Base-by-base conservation (phyloP, 805 yeast species). In the Candida ipomoeae region DNA sequence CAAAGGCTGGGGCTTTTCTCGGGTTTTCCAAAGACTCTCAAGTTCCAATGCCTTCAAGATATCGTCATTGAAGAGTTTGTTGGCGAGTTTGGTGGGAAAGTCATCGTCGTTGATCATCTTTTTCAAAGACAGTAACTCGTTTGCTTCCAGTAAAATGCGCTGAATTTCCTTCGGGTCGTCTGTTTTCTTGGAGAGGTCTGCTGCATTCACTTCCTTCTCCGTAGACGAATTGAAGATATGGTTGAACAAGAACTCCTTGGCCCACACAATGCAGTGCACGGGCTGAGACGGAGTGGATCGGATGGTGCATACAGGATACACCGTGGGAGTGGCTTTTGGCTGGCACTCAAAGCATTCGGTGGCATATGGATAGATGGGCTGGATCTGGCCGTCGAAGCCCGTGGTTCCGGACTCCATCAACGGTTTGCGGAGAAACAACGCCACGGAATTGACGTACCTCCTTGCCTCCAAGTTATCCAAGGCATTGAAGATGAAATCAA, bases 201-300 rank as follows among this genome's bases (percentile, higher is more conserved):
- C 61, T n/a, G 53, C 55, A 33, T 50, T 56, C 44, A 42, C 58
- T 50, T 48, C 49, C 60, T 60, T 40, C 58, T 65, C 43, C 44
- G 60, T 20, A 49, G 68, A 75, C 44, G 81, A 82, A 18, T 82
- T 83, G 64, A 90, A 92, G 35, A 94, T 71, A 62, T 89, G 95
- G 21, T 81, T 77, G 63, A 94, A 90, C 46, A 94, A 69, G 62
- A 89, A 95, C 59, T 87, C 89, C 64, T 94, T 94, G 7, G 97
- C 96, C 99, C 99, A 94, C 1, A 95, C 96, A 23, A 94, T 85
- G 66, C 97, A 90, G 63, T 94, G 99, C 5, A 94, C 85, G 0
- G 97, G 97, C 62, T 87, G 90, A 0, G 96, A 88, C 0, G 99
- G 99, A 0, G 99, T 94, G 5, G 97, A 89, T 55, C 99, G 77